Evolutionary conservation across 2,329 filamentous ascomycete genomes (phyloP), one percentile per base, ranked within the genome.

Genomic region (Niveomyces coronatus): DNA sequence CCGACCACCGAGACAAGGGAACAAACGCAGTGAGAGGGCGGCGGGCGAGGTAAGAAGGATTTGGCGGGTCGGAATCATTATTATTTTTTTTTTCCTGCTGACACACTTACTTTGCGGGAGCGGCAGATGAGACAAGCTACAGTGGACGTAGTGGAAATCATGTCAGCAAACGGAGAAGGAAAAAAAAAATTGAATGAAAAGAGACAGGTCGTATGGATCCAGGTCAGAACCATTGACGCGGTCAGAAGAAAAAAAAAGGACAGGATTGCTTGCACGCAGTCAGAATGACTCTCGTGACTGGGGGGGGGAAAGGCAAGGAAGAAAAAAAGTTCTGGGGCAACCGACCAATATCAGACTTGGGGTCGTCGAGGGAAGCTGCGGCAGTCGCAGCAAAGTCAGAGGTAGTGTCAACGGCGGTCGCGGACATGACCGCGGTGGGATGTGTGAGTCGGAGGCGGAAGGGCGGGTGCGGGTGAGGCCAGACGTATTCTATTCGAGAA

Each of bases 91-190:
- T n/a, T n/a, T n/a, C n/a, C 26, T 24, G 28, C 31, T 31, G 18
- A 27, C 43, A 35, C 41, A 45, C 43, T 37, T 43, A 45, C 43
- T 37, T 45, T 45, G 35, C 43, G 33, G 13, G 43, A 42, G 15
- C 43, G 40, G n/a, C 43, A 45, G 13, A 45, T 45, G 20, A 45
- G 35, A 20, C 43, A 45, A 17, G 40, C 43, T 45, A 39, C 15
- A 31, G 23, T 29, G 18, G 18, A 39, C 19, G 28, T 29, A 9
- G n/a, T 22, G 31, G 24, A 26, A 23, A 16, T 6, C 39, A 39
- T 38, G 42, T 41, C 31, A 38, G 35, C 35, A 31, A 31, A 33
- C 17, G 9, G 13, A 31, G 5, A 16, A 30, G 17, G 35, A 9
- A 14, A 35, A 39, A 27, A 27, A 19, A 31, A 10, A 24, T n/a